Conservation (phyloP, 305 asterid genomes). For the Fraxinus velutina region DNA sequence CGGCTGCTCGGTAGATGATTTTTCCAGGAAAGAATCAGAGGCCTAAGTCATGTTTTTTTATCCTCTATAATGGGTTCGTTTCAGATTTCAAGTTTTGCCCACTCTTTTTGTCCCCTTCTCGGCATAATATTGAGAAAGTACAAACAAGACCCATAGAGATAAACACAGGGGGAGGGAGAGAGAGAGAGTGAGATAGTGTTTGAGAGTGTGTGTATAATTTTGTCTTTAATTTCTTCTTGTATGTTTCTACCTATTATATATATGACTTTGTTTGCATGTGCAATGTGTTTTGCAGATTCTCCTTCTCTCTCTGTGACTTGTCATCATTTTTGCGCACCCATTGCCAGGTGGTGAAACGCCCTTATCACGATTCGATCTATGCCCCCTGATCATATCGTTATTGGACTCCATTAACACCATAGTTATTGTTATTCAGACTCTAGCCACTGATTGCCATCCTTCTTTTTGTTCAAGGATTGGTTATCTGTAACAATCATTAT, state of each 20-base stretch:
- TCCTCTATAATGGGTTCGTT: slow-evolving; percentile 35
- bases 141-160: slow-evolving; percentile 12
- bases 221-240: slow-evolving; percentile 10
- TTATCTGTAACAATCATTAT: slow-evolving; percentile 46
- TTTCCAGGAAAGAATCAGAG: slow-evolving; percentile 29
- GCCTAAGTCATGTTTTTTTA: slow-evolving; percentile 55
- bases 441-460: slow-evolving; percentile 34
- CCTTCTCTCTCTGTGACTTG: slow-evolving; percentile 47
- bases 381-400: slow-evolving; percentile 25
- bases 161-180: neutral
- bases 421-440: slow-evolving; percentile 26
- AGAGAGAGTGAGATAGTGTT: neutral
- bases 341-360: slow-evolving; percentile 87
- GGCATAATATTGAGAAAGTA: slow-evolving; percentile 7
- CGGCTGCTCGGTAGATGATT: slow-evolving; percentile 32
- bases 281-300: slow-evolving; percentile 52
- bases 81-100: slow-evolving; percentile 28
- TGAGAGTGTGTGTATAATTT: slow-evolving; percentile 20
- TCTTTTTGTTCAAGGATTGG: slow-evolving; percentile 44
- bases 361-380: slow-evolving; percentile 50
- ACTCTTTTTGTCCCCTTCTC: slow-evolving; percentile 25
- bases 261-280: slow-evolving; percentile 41
- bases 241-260: slow-evolving; percentile 15
- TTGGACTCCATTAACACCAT: slow-evolving; percentile 23
- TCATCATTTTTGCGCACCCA: slow-evolving; percentile 39